A percentile compares a stretch with the other conserved stretches of the same genome.
phyloP scores from a whole-genome alignment of 2,329 filamentous ascomycete species.

The Raffaelea albimanens region DNA sequence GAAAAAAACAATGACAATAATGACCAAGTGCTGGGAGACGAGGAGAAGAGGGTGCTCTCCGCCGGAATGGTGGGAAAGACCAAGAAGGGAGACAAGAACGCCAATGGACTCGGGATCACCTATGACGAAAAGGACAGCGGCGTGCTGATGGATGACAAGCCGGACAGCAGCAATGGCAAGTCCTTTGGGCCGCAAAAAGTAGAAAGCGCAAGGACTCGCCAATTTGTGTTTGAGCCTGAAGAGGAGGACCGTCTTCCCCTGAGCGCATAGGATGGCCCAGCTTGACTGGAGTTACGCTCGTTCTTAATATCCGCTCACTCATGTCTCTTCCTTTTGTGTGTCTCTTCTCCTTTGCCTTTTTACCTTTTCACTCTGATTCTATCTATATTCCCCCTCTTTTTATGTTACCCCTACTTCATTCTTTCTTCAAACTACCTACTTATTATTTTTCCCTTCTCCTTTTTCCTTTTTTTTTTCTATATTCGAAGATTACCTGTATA shows the following conservation, averaged over 20 bases:
- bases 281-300: not conserved
- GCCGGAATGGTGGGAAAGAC: conserved; percentile 13
- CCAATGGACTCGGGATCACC: conserved; percentile 25
- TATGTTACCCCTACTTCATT: not conserved
- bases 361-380: not conserved
- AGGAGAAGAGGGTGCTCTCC: conserved; percentile 15
- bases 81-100: conserved; percentile 10
- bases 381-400: not conserved
- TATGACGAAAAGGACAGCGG: conserved; percentile 29
- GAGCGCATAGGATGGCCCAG: conserved; percentile 13
- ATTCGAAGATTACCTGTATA: too few relatives aligned
- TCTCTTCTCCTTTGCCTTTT: not conserved
- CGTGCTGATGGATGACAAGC: conserved; percentile 22
- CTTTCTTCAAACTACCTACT: not conserved
- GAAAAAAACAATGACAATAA: conserved; percentile 13
- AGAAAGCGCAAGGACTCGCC: conserved; percentile 22
- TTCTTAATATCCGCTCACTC: conserved; percentile 1
- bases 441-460: not conserved
- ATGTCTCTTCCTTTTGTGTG: not conserved
- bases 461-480: not conserved
- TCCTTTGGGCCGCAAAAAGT: conserved; percentile 10
- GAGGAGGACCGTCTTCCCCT: conserved; percentile 18
- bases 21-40: conserved; percentile 10
- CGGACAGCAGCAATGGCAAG: conserved; percentile 14
- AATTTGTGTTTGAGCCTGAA: conserved; percentile 22